Percentiles rank a stretch among this genome's conserved stretches.
These are phyloP conservation scores for Lasiosphaeria ovina DNA, from an alignment of 495 filamentous ascomycete species.

Conservation along the genomic window DNA sequence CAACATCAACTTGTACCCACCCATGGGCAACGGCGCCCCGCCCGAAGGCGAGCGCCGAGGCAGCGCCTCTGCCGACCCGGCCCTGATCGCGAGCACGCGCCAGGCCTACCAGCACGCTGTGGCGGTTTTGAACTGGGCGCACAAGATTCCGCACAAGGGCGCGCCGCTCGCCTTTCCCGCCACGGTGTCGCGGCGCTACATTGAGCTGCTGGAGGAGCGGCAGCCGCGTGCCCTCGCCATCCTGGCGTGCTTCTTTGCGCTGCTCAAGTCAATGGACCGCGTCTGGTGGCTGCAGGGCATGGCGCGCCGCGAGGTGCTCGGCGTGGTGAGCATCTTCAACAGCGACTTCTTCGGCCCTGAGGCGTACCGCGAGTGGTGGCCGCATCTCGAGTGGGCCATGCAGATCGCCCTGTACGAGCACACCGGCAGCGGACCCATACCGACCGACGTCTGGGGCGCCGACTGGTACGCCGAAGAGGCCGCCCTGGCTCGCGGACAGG, in stretches of 20 bases:
- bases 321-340: slow-evolving; percentile 51
- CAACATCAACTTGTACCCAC: background rate
- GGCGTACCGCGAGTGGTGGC: slow-evolving; percentile 49
- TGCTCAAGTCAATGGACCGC: slow-evolving; percentile 50
- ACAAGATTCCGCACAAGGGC: slow-evolving; percentile 53
- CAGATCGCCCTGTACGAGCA: slow-evolving; percentile 47
- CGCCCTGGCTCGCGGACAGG: slow-evolving; percentile 28
- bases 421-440: slow-evolving; percentile 38
- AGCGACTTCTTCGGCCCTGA: slow-evolving; percentile 41
- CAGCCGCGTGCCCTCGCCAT: slow-evolving; percentile 54
- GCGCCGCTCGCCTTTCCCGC: slow-evolving; percentile 56
- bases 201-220: slow-evolving; percentile 50
- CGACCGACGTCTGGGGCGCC: slow-evolving; percentile 51
- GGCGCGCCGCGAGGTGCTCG: slow-evolving; percentile 53
- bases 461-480: slow-evolving; percentile 44
- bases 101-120: slow-evolving; percentile 56
- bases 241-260: slow-evolving; percentile 55
- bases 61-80: slow-evolving; percentile 9
- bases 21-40: background rate
- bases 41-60: background rate
- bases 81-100: slow-evolving; percentile 35
- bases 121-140: slow-evolving; percentile 56
- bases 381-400: slow-evolving; percentile 55
- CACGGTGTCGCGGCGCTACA: slow-evolving; percentile 56
- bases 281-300: slow-evolving; percentile 60